phyloP scores from a whole-genome alignment of 306 rosid species.

The Argentina anserina region DNA sequence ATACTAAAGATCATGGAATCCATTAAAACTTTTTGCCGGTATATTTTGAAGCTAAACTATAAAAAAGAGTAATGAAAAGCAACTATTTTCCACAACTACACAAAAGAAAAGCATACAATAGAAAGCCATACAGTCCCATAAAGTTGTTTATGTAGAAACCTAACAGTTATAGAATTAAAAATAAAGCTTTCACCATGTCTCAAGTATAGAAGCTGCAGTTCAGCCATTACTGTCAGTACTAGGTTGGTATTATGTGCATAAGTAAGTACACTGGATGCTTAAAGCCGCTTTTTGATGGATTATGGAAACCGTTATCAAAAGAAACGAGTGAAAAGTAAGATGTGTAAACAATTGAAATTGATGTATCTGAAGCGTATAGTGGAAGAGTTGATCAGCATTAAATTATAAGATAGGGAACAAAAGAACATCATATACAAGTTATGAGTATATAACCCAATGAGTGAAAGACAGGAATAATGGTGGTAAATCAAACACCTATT shows the following conservation, averaged over 20 bases:
- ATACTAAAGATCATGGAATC: neutral
- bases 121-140: neutral
- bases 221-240: neutral
- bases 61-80: neutral
- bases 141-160: conserved; percentile 18
- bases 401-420: neutral
- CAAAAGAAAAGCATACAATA: neutral
- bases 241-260: neutral
- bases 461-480: too few species aligned
- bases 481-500: too few species aligned
- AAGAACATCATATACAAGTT: conserved; percentile 1
- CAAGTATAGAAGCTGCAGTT: neutral
- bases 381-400: neutral
- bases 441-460: neutral
- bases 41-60: neutral
- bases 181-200: neutral
- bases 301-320: neutral
- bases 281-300: neutral
- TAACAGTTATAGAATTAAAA: neutral
- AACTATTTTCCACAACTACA: neutral
- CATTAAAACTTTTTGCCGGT: neutral
- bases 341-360: neutral
- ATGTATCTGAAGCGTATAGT: neutral
- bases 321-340: neutral
- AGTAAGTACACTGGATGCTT: neutral